Conservation (phyloP, 2,329 filamentous ascomycete species). For the Lasiodiplodia sp. region DNA sequence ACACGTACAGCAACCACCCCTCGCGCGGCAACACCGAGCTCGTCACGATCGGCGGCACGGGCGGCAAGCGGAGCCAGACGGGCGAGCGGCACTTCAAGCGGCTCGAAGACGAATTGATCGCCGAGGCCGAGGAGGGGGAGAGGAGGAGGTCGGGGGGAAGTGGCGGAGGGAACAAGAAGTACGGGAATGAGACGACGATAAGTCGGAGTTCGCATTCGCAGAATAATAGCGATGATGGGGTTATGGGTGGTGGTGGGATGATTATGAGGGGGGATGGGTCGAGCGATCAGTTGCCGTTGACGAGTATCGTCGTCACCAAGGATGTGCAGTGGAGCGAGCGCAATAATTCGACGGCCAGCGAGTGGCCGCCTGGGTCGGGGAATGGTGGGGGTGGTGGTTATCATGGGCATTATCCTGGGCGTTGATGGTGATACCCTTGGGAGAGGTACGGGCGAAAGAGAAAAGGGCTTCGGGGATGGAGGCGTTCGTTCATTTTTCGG, state of each 20-base stretch:
- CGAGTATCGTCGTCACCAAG: constrained; percentile 20
- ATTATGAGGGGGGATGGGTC: neutral
- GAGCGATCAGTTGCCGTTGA: constrained; percentile 19
- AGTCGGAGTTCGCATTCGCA: neutral
- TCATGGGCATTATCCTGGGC: neutral
- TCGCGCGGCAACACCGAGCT: constrained; percentile 20
- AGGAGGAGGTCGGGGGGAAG: too few relatives aligned
- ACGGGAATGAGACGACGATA: constrained; percentile 14
- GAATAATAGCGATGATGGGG: neutral
- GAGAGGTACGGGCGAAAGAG: too few relatives aligned
- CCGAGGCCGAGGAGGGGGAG: constrained; percentile 4
- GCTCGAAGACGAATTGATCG: constrained; percentile 7
- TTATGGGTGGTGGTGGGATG: neutral
- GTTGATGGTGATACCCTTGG: too few relatives aligned
- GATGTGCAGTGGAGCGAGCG: constrained; percentile 24
- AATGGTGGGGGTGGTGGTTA: neutral
- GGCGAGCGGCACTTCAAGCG: constrained; percentile 29
- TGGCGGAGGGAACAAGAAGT: neutral
- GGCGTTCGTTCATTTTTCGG: too few relatives aligned
- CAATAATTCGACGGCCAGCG: neutral
- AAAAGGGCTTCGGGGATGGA: too few relatives aligned
- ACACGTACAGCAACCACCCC: neutral
- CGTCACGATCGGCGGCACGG: constrained; percentile 23
- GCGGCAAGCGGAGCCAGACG: constrained; percentile 21
- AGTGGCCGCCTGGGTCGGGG: neutral